A percentile compares a stretch with the other conserved stretches of the same genome.
Conservation (phyloP, 768 basidiomycete genomes). For the Kwoniella europaea region DNA sequence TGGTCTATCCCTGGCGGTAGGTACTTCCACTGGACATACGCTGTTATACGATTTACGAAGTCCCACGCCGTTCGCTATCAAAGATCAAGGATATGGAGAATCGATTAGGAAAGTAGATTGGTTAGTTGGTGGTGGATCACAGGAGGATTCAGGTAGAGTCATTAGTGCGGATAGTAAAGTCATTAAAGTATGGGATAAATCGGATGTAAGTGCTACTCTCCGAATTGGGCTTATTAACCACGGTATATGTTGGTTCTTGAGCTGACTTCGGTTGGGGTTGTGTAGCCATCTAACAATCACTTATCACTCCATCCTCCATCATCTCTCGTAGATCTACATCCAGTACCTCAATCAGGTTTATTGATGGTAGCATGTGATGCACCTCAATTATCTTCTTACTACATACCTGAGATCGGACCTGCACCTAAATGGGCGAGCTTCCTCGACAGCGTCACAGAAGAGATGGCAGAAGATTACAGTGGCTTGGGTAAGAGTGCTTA, state of each 20-base stretch:
- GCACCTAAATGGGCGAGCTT: slow-evolving; percentile 97
- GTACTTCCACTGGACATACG: slow-evolving; percentile 93
- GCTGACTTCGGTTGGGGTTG: not conserved
- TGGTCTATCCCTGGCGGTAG: slow-evolving; percentile 90
- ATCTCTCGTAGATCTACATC: slow-evolving; percentile 88
- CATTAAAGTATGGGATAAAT: slow-evolving; percentile 93
- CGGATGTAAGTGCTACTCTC: slow-evolving; percentile 61
- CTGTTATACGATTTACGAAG: slow-evolving; percentile 92
- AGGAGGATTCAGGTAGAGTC: slow-evolving; percentile 81
- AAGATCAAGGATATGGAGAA: slow-evolving; percentile 96
- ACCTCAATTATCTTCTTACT: slow-evolving; percentile 93
- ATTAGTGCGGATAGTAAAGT: slow-evolving; percentile 95
- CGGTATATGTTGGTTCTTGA: too few relatives aligned
- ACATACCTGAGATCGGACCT: slow-evolving; percentile 93
- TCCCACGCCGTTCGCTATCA: slow-evolving; percentile 77
- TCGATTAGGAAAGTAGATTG: slow-evolving; percentile 82
- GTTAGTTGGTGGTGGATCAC: slow-evolving; percentile 79
- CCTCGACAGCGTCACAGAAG: slow-evolving; percentile 97
- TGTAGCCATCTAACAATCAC: slow-evolving; percentile 81
- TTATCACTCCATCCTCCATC: slow-evolving; percentile 87
- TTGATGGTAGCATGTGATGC: slow-evolving; percentile 93
- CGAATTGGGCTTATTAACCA: not conserved
- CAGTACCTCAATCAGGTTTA: slow-evolving; percentile 85
- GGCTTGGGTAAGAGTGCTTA: slow-evolving; percentile 65
- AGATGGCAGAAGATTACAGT: slow-evolving; percentile 80